Evolutionary conservation across 345 rosid genomes (phyloP).

Genomic region (Euphorbia peplus): DNA sequence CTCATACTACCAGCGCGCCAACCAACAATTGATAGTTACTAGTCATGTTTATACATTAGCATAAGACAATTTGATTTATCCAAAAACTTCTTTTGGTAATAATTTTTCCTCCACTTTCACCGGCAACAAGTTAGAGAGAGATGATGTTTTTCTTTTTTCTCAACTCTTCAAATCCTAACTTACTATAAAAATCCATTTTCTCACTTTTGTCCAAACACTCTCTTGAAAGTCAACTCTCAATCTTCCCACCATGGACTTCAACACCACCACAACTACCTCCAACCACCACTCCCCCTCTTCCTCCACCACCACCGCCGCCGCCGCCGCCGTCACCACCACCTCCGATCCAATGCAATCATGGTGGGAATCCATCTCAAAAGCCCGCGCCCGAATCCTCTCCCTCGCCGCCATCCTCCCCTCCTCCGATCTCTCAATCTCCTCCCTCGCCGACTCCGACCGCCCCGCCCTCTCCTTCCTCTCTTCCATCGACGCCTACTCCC

Average conservation of each 20-base stretch:
- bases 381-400: slow-evolving; percentile 71
- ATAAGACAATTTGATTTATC: too few species aligned
- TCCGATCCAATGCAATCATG: slow-evolving; percentile 57
- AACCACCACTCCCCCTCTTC: slow-evolving; percentile 7
- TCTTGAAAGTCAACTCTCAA: too few species aligned
- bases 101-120: too few species aligned
- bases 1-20: too few species aligned
- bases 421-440: slow-evolving; percentile 44
- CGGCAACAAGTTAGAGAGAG: too few species aligned
- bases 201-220: not conserved
- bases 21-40: too few species aligned
- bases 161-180: not conserved
- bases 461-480: slow-evolving; percentile 91
- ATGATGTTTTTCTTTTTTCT: too few species aligned
- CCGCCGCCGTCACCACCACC: not conserved
- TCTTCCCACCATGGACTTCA: slow-evolving; percentile 10
- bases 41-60: too few species aligned
- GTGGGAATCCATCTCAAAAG: slow-evolving; percentile 97
- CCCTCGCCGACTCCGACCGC: slow-evolving; percentile 84
- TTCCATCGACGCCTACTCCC: slow-evolving; percentile 58
- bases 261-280: not conserved
- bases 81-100: too few species aligned
- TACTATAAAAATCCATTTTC: not conserved
- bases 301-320: slow-evolving; percentile 4
- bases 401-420: slow-evolving; percentile 61